Conservation (phyloP, 169 alveolate species). For the Cytauxzoon felis region DNA sequence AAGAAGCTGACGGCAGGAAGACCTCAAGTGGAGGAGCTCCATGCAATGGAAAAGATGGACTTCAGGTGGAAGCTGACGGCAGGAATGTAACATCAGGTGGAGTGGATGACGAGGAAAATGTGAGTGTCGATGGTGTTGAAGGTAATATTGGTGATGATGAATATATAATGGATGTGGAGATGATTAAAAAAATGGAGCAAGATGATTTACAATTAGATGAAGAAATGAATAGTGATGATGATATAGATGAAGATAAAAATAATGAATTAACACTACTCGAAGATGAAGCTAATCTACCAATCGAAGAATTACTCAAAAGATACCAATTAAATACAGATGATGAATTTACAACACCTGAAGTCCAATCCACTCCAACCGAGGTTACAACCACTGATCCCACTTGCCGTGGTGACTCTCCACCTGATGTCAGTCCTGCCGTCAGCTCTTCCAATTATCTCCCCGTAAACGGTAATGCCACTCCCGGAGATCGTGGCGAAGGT, state of each 20-base stretch:
- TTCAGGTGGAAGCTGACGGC: not conserved
- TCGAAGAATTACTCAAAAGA: constrained; percentile 37
- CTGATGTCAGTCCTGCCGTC: not conserved
- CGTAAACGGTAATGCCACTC: too few relatives aligned
- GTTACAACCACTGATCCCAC: too few relatives aligned
- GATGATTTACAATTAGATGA: constrained; percentile 58
- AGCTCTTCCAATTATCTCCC: too few relatives aligned
- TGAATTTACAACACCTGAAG: not conserved
- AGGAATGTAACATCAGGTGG: constrained; percentile 17
- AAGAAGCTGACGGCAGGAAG: too few relatives aligned
- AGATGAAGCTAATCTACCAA: constrained; percentile 46
- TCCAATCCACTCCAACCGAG: too few relatives aligned
- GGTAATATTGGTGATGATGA: constrained; percentile 33
- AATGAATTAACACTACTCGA: constrained; percentile 31
- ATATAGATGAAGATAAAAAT: constrained; percentile 11
- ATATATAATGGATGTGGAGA: constrained; percentile 18
- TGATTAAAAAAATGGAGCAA: constrained; percentile 20
- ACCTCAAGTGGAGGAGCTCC: too few relatives aligned
- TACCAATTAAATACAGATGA: constrained; percentile 17
- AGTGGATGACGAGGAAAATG: constrained; percentile 2
- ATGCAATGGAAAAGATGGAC: too few relatives aligned
- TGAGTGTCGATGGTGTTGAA: not conserved
- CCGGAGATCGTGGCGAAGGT: too few relatives aligned
- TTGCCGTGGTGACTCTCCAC: constrained; percentile 1
- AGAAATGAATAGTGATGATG: constrained; percentile 46